Conservation (phyloP, 202 grass and related monocot genomes). For the Digitaria exilis region DNA sequence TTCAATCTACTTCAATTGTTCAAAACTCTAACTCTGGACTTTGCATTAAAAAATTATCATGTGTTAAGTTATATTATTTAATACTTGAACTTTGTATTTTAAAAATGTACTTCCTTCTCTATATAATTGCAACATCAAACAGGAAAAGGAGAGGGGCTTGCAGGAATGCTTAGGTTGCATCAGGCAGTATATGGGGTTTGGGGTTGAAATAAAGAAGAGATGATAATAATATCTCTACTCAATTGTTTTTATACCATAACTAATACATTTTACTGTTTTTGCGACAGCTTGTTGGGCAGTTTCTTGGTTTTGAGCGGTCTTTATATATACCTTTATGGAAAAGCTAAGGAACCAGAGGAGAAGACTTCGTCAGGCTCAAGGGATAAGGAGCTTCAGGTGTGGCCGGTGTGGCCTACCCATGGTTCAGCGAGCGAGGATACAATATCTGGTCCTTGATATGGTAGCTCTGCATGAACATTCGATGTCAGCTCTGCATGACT, state of each 20-base stretch:
- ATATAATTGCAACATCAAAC: not conserved
- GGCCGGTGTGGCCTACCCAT: not conserved
- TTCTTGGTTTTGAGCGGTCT: not conserved
- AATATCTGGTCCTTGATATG: not conserved
- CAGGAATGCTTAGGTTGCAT: not conserved
- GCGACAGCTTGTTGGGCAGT: not conserved
- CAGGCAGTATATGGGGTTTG: not conserved
- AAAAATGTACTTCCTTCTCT: not conserved
- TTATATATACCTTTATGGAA: conserved; percentile 1
- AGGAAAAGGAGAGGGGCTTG: not conserved
- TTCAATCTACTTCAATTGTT: not conserved
- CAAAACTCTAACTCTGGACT: not conserved
- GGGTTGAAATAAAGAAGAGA: not conserved
- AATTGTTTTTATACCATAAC: not conserved
- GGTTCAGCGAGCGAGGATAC: not conserved
- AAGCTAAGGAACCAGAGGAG: not conserved
- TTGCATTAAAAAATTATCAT: not conserved
- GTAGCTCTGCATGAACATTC: not conserved
- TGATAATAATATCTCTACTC: not conserved
- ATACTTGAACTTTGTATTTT: not conserved
- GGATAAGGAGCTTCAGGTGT: not conserved
- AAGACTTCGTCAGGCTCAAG: not conserved
- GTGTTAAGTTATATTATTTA: not conserved
- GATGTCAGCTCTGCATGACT: not conserved
- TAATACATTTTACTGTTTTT: not conserved